phyloP scores from a whole-genome alignment of 441 rosid species.

The Daphne laureola region DNA sequence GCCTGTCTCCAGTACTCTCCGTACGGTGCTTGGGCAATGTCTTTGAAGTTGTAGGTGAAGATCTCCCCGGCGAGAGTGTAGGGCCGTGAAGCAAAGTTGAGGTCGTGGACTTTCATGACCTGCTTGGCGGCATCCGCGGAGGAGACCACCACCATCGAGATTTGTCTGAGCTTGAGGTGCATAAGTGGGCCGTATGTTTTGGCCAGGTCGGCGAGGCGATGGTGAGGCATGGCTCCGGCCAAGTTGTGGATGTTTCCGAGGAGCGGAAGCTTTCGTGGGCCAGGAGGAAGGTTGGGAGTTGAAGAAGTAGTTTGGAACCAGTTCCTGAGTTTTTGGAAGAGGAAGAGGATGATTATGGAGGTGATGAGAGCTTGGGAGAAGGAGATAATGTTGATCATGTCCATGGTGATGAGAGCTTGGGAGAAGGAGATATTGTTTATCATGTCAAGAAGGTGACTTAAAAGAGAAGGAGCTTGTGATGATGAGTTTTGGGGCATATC shows the following conservation, averaged over 20 bases:
- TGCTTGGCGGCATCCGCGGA: conserved; percentile 13
- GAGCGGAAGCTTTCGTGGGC: conserved; percentile 18
- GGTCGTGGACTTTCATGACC: conserved; percentile 15
- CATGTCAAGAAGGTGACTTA: too few relatives aligned
- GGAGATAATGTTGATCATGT: too few relatives aligned
- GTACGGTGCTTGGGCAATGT: conserved; percentile 12
- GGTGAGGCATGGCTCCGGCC: conserved; percentile 15
- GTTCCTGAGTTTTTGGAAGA: neutral
- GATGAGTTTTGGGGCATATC: too few relatives aligned
- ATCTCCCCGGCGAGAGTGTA: conserved; percentile 13
- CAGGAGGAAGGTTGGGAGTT: conserved; percentile 6
- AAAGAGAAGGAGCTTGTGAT: too few relatives aligned
- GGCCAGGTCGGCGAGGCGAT: conserved; percentile 12
- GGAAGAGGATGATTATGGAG: too few relatives aligned
- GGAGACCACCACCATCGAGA: conserved; percentile 11
- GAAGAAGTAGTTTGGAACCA: neutral
- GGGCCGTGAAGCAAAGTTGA: conserved; percentile 16
- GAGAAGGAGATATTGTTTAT: too few relatives aligned
- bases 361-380: too few relatives aligned
- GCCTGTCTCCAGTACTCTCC: conserved; percentile 20
- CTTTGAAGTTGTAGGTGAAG: conserved; percentile 8
- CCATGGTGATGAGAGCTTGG: too few relatives aligned
- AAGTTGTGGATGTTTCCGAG: conserved; percentile 21
- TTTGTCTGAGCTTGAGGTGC: conserved; percentile 14
- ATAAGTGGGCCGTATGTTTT: conserved; percentile 12